These are phyloP conservation scores for Perkinsus chesapeaki DNA, from an alignment of 169 alveolate genomes.

Conservation along the genomic window DNA sequence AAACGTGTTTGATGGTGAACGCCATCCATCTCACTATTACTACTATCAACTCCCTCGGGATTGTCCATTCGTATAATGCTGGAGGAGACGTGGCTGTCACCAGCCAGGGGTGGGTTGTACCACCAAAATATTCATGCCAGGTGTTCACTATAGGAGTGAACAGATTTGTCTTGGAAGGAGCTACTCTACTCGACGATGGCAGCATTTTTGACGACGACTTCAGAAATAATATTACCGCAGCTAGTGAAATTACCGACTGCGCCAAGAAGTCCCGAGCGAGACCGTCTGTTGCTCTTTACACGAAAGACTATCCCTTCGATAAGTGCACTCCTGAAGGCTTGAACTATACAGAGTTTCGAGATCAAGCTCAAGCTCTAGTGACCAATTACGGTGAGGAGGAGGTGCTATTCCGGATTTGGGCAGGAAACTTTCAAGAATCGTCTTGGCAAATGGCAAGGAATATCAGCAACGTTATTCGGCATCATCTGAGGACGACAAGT, in stretches of 20 bases:
- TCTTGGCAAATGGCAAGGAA: neutral
- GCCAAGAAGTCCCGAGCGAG: neutral
- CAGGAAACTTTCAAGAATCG: neutral
- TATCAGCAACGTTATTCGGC: neutral
- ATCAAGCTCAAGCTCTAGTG: neutral
- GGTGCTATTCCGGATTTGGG: neutral
- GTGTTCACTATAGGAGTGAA: neutral
- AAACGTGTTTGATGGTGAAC: too few species aligned
- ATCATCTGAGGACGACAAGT: neutral
- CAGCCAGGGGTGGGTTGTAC: neutral
- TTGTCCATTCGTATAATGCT: too few species aligned
- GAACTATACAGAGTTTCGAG: neutral
- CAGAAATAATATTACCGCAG: neutral
- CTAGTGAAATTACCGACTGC: neutral
- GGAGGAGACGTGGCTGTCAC: neutral
- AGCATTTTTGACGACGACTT: neutral
- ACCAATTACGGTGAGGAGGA: neutral
- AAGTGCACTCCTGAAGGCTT: neutral
- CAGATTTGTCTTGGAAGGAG: neutral
- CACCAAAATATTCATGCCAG: neutral
- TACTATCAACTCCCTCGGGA: too few species aligned
- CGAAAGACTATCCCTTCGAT: neutral
- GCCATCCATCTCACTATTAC: too few species aligned
- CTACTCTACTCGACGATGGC: neutral
- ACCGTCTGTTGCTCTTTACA: neutral